Evolutionary conservation across 2,329 filamentous ascomycete genomes (phyloP).

Genomic region (Botrytis galanthina): DNA sequence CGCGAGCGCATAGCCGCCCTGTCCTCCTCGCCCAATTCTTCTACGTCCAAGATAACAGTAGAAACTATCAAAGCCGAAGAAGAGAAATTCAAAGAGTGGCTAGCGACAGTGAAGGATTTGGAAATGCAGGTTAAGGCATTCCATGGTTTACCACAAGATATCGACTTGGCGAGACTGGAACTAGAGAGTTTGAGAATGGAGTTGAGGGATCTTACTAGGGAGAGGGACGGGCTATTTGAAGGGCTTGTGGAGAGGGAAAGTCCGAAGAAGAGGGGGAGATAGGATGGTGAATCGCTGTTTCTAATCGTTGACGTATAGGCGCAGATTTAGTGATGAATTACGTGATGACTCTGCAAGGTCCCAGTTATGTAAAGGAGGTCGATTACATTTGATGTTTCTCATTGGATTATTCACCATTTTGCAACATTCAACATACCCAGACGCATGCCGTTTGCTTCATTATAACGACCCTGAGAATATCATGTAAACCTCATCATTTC

Average conservation of each 20-base stretch:
- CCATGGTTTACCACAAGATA: constrained; percentile 69
- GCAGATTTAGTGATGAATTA: background rate
- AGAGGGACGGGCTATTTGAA: constrained; percentile 74
- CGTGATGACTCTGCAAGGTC: background rate
- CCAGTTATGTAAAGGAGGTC: background rate
- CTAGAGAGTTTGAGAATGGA: constrained; percentile 66
- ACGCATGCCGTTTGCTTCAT: background rate
- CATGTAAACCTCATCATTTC: constrained; percentile 3
- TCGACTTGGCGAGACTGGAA: constrained; percentile 65
- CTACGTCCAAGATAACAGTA: constrained; percentile 45
- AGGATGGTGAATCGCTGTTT: background rate
- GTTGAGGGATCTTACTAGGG: constrained; percentile 57
- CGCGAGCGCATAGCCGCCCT: constrained; percentile 51
- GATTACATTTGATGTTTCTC: background rate
- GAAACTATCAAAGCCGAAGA: constrained; percentile 59
- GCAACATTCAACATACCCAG: background rate
- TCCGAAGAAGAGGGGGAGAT: constrained; percentile 41
- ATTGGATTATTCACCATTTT: background rate
- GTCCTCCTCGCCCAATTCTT: constrained; percentile 23
- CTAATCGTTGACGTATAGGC: background rate
- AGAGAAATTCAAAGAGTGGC: constrained; percentile 55
- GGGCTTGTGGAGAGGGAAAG: constrained; percentile 63
- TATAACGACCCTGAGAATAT: background rate
- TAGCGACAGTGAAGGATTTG: constrained; percentile 56
- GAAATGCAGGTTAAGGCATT: constrained; percentile 65